Evolutionary conservation across 1,284 basidiomycete species (phyloP).

Genomic region (Cutaneotrichosporon arboriforme): DNA sequence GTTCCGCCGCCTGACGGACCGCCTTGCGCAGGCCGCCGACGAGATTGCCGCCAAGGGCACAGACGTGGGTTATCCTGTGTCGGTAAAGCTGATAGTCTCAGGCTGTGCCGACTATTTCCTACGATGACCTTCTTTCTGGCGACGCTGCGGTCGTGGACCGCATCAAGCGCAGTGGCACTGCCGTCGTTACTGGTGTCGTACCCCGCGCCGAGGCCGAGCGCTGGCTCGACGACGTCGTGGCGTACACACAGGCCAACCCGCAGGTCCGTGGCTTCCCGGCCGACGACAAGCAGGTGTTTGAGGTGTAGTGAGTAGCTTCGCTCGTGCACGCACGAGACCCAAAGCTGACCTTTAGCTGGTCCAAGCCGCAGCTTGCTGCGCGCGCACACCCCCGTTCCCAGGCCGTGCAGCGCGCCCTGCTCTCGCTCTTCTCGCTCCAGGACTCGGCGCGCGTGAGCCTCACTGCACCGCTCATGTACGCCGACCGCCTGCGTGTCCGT

Average conservation of each 20-base stretch:
- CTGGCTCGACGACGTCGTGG: slow-evolving; percentile 59
- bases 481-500: slow-evolving; percentile 68
- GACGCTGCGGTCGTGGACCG: slow-evolving; percentile 47
- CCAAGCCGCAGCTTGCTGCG: slow-evolving; percentile 60
- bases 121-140: slow-evolving; percentile 53
- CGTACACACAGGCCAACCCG: slow-evolving; percentile 57
- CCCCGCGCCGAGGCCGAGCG: slow-evolving; percentile 54
- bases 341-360: slow-evolving; percentile 46
- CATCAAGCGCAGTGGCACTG: slow-evolving; percentile 58
- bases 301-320: slow-evolving; percentile 58
- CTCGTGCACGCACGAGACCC: not conserved
- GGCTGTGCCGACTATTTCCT: slow-evolving; percentile 58
- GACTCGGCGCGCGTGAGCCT: slow-evolving; percentile 54
- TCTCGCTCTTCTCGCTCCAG: slow-evolving; percentile 58
- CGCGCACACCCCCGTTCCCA: slow-evolving; percentile 70
- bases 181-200: slow-evolving; percentile 60
- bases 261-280: slow-evolving; percentile 57
- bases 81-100: slow-evolving; percentile 29
- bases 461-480: slow-evolving; percentile 62
- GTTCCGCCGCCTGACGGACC: slow-evolving; percentile 57
- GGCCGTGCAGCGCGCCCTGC: slow-evolving; percentile 52
- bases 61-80: slow-evolving; percentile 22
- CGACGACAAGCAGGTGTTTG: slow-evolving; percentile 65
- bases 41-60: slow-evolving; percentile 53
- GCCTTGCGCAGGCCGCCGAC: slow-evolving; percentile 51